Percentiles rank a stretch among this genome's conserved stretches.
These are phyloP conservation scores for Arctium lappa DNA, from an alignment of 129 eudicot genomes.

Conservation along the genomic window DNA sequence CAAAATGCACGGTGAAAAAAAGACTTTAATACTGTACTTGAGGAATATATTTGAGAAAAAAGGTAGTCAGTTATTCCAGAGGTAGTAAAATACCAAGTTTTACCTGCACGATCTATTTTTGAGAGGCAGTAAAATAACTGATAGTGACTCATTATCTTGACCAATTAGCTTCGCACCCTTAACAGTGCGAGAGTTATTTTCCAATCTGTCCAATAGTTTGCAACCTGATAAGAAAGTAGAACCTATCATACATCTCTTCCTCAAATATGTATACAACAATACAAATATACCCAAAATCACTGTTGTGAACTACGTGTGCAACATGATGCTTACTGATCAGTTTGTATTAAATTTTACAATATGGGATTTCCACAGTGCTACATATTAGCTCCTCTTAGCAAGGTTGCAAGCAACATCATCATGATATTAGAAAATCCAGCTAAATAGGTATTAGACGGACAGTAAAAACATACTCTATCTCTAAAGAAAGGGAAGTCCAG, in stretches of 20 bases:
- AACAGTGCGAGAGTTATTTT: constrained; percentile 73
- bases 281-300: neutral
- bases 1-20: neutral
- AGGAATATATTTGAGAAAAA: neutral
- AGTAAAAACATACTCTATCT: neutral
- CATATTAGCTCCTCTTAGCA: neutral
- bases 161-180: constrained; percentile 91
- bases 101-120: constrained; percentile 67
- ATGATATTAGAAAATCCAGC: neutral
- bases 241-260: constrained; percentile 11
- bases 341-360: neutral
- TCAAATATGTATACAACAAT: neutral
- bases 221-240: constrained; percentile 58
- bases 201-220: constrained; percentile 71
- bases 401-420: neutral
- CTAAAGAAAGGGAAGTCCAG: neutral
- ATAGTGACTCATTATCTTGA: constrained; percentile 82
- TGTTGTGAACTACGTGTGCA: neutral
- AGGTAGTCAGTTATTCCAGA: neutral
- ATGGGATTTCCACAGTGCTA: neutral
- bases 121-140: constrained; percentile 72
- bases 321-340: neutral
- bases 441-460: neutral
- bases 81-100: neutral
- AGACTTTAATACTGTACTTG: neutral